Conservation (phyloP, 306 rosid species). For the Mimosa pudica region DNA sequence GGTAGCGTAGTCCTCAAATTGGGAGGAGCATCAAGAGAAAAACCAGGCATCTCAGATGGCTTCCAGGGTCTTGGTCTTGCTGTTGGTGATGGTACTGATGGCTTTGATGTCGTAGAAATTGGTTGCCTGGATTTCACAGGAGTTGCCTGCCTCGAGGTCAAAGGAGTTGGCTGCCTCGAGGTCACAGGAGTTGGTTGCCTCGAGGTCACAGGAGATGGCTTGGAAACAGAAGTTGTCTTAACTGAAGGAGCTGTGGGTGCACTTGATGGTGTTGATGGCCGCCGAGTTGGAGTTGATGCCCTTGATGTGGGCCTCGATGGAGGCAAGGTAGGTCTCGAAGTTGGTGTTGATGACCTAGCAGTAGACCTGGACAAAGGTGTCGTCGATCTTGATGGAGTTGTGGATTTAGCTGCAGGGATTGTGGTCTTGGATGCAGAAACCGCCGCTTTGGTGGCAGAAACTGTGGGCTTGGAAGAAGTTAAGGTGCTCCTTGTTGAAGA, state of each 20-base stretch:
- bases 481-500: slow-evolving; percentile 52
- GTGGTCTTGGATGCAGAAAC: slow-evolving; percentile 47
- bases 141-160: slow-evolving; percentile 43
- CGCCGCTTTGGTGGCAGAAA: slow-evolving; percentile 51
- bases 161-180: slow-evolving; percentile 53
- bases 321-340: slow-evolving; percentile 74
- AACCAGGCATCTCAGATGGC: slow-evolving; percentile 96
- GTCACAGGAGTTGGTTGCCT: slow-evolving; percentile 49
- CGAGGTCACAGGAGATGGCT: slow-evolving; percentile 59
- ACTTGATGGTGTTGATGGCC: slow-evolving; percentile 70
- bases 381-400: slow-evolving; percentile 73
- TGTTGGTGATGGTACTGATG: slow-evolving; percentile 76
- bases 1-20: slow-evolving; percentile 89
- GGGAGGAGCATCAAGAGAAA: slow-evolving; percentile 92
- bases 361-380: slow-evolving; percentile 74
- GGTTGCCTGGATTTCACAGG: slow-evolving; percentile 9
- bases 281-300: slow-evolving; percentile 87
- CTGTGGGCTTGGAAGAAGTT: slow-evolving; percentile 53
- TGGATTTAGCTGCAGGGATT: slow-evolving; percentile 54
- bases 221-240: slow-evolving; percentile 60
- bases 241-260: slow-evolving; percentile 47
- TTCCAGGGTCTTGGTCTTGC: slow-evolving; percentile 84
- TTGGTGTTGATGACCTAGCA: slow-evolving; percentile 84
- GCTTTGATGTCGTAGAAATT: slow-evolving; percentile 34
- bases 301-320: slow-evolving; percentile 70